Base-by-base conservation (phyloP, 768 basidiomycete species). In the Amanita fuliginea region DNA sequence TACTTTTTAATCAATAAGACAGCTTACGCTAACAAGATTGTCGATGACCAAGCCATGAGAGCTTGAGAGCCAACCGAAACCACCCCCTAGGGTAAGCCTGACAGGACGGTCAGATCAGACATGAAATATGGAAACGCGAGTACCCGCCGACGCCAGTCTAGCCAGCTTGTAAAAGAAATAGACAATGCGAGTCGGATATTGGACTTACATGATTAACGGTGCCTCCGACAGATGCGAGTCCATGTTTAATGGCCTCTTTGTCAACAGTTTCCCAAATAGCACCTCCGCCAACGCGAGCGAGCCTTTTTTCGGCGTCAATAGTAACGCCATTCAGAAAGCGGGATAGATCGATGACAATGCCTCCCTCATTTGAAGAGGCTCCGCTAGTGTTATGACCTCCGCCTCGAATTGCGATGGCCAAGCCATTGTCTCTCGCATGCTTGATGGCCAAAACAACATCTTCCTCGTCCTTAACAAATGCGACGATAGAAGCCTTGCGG, bases 71-170 rank as follows among this genome's bases (percentile, higher is more conserved):
- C 65, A 77, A 13, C 78, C 78, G 51, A 69, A 76, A 3, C 78
- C 78, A 9, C 78, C 77, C 32, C 77, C 78, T 13, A 80, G 63
- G 13, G 65, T 65, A 4, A 78, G 66, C 4, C 75, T 76, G 13
- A n/a, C n/a, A n/a, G n/a, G 13, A 50, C 46, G 11, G 18, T 43
- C 11, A 35, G 22, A 18, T 35, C 11, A 41, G 24, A 24, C 28
- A 18, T 14, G 41, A 8, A 8, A 26, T 30, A n/a, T 16, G 5
- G 42, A 16, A 16, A 43, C 44, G 13, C 13, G 51, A 68, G 21
- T 34, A 76, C 73, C 75, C 75, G 54, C 71, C 70, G 24, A 76
- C 72, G 28, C 75, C 74, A 45, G 74, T 75, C 74, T 74, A 41
- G 14, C 9, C 4, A 37, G 37, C 6, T 1, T 13, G 35, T 47